Evolutionary conservation across 768 basidiomycete genomes (phyloP).

Genomic region (Leucogyrophana mollusca): DNA sequence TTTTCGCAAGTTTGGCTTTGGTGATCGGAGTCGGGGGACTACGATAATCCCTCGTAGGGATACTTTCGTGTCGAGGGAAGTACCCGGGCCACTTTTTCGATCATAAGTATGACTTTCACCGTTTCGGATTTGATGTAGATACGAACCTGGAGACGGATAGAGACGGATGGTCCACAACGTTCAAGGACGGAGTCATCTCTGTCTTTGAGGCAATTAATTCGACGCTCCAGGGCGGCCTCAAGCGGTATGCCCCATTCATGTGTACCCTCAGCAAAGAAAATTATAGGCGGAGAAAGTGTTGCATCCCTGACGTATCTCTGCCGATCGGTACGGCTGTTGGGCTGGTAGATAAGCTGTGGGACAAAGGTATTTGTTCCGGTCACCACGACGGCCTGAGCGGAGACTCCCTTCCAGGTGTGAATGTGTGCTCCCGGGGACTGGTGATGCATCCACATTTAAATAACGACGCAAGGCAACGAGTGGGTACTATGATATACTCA

Average conservation of each 20-base stretch:
- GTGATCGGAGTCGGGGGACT: constrained; percentile 74
- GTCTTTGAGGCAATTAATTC: constrained; percentile 48
- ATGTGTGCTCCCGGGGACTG: not conserved
- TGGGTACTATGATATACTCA: too few species aligned
- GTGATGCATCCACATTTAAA: too few species aligned
- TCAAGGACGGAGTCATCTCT: constrained; percentile 62
- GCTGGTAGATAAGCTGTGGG: constrained; percentile 67
- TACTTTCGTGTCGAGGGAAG: constrained; percentile 66
- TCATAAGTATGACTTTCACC: not conserved
- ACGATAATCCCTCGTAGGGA: constrained; percentile 72
- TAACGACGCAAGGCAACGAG: too few species aligned
- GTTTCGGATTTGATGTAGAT: not conserved
- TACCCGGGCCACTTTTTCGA: constrained; percentile 72
- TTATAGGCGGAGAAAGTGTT: constrained; percentile 56
- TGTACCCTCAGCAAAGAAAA: constrained; percentile 54
- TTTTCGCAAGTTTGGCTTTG: constrained; percentile 64
- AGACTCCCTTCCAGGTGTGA: constrained; percentile 11
- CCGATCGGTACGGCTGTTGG: constrained; percentile 68
- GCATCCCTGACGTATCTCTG: constrained; percentile 72
- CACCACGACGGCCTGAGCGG: constrained; percentile 15
- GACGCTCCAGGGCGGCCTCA: constrained; percentile 55
- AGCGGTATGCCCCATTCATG: constrained; percentile 60
- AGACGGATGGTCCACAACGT: constrained; percentile 69
- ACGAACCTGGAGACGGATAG: constrained; percentile 66
- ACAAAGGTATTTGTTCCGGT: constrained; percentile 45